A percentile compares a stretch with the other conserved stretches of the same genome.
phyloP scores from a whole-genome alignment of 345 rosid genomes.

The Chamaenerion angustifolium region DNA sequence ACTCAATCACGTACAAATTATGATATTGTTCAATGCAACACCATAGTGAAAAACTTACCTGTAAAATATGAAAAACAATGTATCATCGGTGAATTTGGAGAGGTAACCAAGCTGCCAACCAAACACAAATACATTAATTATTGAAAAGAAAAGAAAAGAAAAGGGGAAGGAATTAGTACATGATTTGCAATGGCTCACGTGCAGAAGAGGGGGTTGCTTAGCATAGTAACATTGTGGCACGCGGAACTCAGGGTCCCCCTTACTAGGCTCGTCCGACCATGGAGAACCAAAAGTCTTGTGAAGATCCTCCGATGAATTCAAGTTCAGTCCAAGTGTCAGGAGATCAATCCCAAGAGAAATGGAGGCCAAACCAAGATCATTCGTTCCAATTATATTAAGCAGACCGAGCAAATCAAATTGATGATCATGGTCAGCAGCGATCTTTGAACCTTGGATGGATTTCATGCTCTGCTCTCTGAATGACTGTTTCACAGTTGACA shows the following conservation, averaged over 20 bases:
- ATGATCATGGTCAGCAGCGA: slow-evolving; percentile 34
- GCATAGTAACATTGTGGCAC: slow-evolving; percentile 89
- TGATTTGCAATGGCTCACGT: slow-evolving; percentile 28
- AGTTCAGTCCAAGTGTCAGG: slow-evolving; percentile 80
- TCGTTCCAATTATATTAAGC: slow-evolving; percentile 10
- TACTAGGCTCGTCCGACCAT: slow-evolving; percentile 92
- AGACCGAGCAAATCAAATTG: slow-evolving; percentile 9
- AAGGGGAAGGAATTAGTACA: not conserved
- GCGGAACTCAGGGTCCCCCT: slow-evolving; percentile 78
- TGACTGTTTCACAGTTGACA: slow-evolving; percentile 71
- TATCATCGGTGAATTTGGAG: slow-evolving; percentile 53
- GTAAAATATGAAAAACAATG: slow-evolving; percentile 80
- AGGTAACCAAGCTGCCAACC: slow-evolving; percentile 73
- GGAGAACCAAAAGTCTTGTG: slow-evolving; percentile 98
- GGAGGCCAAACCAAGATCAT: slow-evolving; percentile 8
- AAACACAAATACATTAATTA: slow-evolving; percentile 7
- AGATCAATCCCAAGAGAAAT: slow-evolving; percentile 51
- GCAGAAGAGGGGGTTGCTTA: slow-evolving; percentile 68
- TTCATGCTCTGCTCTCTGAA: slow-evolving; percentile 64
- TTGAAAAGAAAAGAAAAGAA: not conserved
- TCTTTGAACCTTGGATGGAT: slow-evolving; percentile 21
- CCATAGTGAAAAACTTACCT: slow-evolving; percentile 30
- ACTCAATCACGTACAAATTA: not conserved
- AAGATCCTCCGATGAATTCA: slow-evolving; percentile 81
- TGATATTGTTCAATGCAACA: not conserved